Evolutionary conservation across 1,139 yeast genomes (phyloP).

Genomic region (Saccharomycopsis phalli): DNA sequence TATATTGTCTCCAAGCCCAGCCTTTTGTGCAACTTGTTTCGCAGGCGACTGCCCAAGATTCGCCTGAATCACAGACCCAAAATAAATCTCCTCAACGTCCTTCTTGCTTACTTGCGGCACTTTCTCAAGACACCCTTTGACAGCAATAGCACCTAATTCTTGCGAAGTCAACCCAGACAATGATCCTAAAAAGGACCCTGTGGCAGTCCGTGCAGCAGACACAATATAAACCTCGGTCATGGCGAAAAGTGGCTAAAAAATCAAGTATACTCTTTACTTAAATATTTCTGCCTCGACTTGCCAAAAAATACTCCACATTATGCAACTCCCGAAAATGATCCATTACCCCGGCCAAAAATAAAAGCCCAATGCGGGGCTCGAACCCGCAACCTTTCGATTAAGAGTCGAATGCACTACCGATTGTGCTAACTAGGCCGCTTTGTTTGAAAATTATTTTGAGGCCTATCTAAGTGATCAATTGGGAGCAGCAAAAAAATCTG

Average conservation of each 20-base stretch:
- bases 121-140: constrained; percentile 73
- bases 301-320: background rate
- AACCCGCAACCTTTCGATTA: constrained; percentile 34
- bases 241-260: background rate
- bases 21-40: constrained; percentile 87
- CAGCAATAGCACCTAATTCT: constrained; percentile 89
- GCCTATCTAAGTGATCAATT: too few species aligned
- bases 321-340: background rate
- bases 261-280: background rate
- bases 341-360: background rate
- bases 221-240: constrained; percentile 70
- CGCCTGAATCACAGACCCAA: constrained; percentile 90
- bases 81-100: constrained; percentile 82
- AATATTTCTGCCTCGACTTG: background rate
- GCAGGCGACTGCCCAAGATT: constrained; percentile 97
- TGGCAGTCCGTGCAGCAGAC: constrained; percentile 86
- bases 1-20: constrained; percentile 71
- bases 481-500: too few species aligned
- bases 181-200: constrained; percentile 86
- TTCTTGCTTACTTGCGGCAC: constrained; percentile 69
- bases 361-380: constrained; percentile 34
- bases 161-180: constrained; percentile 65
- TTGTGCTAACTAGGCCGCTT: constrained; percentile 10
- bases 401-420: constrained; percentile 14
- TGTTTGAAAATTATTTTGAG: too few species aligned